Conservation (phyloP, 108 stramenopile genomes). For the Thalassiosira profunda region DNA sequence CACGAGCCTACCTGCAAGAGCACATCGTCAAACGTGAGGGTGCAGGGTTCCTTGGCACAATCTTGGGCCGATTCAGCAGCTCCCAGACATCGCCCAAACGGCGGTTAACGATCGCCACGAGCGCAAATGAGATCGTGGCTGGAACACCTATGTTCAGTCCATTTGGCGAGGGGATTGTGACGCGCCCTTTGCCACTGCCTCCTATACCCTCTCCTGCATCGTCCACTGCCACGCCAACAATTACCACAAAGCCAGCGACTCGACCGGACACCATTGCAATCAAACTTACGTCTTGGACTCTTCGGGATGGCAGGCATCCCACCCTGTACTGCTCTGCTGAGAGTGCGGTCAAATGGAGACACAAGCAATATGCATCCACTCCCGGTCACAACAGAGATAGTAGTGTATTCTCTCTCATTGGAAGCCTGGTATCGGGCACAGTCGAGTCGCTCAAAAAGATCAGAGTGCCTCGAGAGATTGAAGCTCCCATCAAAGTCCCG, state of each 20-base stretch:
- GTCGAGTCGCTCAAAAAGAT: slow-evolving; percentile 51
- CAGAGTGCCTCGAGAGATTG: slow-evolving; percentile 45
- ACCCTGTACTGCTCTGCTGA: slow-evolving; percentile 79
- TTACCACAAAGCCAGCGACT: no score
- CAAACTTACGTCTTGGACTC: slow-evolving; percentile 69
- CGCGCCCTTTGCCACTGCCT: slow-evolving; percentile 37
- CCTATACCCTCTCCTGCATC: not conserved
- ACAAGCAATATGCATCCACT: slow-evolving; percentile 26
- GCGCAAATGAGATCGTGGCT: slow-evolving; percentile 55
- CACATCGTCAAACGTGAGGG: slow-evolving; percentile 56
- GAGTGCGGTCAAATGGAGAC: slow-evolving; percentile 75
- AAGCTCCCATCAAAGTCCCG: slow-evolving; percentile 34
- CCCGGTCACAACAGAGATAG: slow-evolving; percentile 42
- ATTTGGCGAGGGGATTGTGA: slow-evolving; percentile 74
- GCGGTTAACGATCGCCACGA: no score
- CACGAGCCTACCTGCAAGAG: slow-evolving; percentile 73
- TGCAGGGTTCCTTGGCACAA: slow-evolving; percentile 65
- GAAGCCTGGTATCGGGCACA: slow-evolving; percentile 61
- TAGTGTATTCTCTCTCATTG: slow-evolving; percentile 70
- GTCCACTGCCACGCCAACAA: not conserved
- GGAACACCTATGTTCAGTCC: no score
- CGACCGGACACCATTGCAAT: slow-evolving; percentile 64
- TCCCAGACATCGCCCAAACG: no score
- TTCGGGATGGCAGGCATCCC: slow-evolving; percentile 81
- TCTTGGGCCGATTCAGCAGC: no score